These are phyloP conservation scores for Flaveria linearis DNA, from an alignment of 129 eudicot species.

Conservation along the genomic window DNA sequence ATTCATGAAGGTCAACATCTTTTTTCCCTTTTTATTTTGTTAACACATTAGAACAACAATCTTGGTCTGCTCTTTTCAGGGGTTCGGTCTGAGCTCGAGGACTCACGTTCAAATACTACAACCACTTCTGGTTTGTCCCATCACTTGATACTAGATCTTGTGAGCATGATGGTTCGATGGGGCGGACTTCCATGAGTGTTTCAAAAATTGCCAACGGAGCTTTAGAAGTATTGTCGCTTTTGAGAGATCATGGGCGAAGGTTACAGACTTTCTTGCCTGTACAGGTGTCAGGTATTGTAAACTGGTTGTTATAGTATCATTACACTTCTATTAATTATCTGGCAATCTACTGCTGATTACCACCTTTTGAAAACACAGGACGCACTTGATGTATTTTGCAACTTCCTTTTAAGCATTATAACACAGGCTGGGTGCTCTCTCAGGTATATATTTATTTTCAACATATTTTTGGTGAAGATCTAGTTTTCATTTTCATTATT, in stretches of 20 bases:
- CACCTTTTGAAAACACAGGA: constrained; percentile 53
- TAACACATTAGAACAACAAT: not conserved
- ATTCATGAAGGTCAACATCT: constrained; percentile 61
- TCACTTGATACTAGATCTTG: constrained; percentile 56
- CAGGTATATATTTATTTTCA: constrained; percentile 50
- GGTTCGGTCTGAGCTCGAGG: constrained; percentile 62
- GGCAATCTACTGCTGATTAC: constrained; percentile 15
- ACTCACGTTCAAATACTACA: constrained; percentile 49
- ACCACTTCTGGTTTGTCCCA: constrained; percentile 56
- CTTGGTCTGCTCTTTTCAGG: constrained; percentile 34
- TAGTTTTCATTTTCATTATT: not conserved
- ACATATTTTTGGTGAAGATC: constrained; percentile 8
- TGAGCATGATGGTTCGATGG: constrained; percentile 56
- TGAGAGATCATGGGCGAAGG: constrained; percentile 85
- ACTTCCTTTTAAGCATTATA: constrained; percentile 87
- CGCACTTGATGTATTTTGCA: constrained; percentile 77
- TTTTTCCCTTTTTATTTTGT: not conserved
- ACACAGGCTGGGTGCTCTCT: constrained; percentile 97
- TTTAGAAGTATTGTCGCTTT: constrained; percentile 62
- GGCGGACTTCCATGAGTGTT: constrained; percentile 44
- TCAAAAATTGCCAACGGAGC: constrained; percentile 61
- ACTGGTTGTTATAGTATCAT: constrained; percentile 16
- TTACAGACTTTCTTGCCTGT: constrained; percentile 78
- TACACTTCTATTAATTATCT: not conserved
- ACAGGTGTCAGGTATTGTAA: constrained; percentile 80